These are phyloP conservation scores for Neofusicoccum ribis DNA, from an alignment of 2,329 filamentous ascomycete species.

Conservation along the genomic window DNA sequence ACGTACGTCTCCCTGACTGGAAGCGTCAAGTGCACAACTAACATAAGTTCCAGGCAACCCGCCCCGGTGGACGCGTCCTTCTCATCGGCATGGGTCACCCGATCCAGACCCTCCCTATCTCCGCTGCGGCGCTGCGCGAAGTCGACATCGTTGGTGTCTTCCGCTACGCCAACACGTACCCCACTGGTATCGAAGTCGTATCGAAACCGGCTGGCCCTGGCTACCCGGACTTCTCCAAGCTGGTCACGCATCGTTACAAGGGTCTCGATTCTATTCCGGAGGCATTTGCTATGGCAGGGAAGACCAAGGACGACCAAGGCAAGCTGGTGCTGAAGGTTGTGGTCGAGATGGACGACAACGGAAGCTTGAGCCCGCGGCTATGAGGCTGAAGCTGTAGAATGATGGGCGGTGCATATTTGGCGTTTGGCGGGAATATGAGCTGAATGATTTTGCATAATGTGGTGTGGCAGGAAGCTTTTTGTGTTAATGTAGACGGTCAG, in stretches of 20 bases:
- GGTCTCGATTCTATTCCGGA: constrained; percentile 62
- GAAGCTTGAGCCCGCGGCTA: constrained; percentile 4
- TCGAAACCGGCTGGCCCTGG: constrained; percentile 44
- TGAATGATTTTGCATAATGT: background rate
- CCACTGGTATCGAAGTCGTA: constrained; percentile 65
- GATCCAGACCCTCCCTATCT: constrained; percentile 72
- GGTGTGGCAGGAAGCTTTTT: background rate
- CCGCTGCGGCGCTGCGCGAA: constrained; percentile 70
- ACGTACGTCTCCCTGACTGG: constrained; percentile 43
- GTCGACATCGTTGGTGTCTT: constrained; percentile 79
- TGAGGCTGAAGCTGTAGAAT: background rate
- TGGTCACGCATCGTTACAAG: constrained; percentile 72
- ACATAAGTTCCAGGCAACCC: constrained; percentile 49
- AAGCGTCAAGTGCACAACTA: background rate
- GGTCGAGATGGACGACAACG: constrained; percentile 42
- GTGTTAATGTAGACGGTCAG: background rate
- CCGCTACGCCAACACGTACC: constrained; percentile 74
- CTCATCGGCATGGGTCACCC: constrained; percentile 80
- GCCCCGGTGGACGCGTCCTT: constrained; percentile 69
- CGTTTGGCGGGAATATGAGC: background rate
- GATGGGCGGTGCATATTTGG: background rate
- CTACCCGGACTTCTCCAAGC: constrained; percentile 65
- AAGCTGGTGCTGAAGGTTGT: constrained; percentile 73
- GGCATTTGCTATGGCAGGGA: constrained; percentile 70
- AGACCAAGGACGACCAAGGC: constrained; percentile 66